Percentiles rank a stretch among this genome's conserved stretches.
Evolutionary conservation across 768 basidiomycete genomes (phyloP).

Genomic region (Lactarius deliciosus): DNA sequence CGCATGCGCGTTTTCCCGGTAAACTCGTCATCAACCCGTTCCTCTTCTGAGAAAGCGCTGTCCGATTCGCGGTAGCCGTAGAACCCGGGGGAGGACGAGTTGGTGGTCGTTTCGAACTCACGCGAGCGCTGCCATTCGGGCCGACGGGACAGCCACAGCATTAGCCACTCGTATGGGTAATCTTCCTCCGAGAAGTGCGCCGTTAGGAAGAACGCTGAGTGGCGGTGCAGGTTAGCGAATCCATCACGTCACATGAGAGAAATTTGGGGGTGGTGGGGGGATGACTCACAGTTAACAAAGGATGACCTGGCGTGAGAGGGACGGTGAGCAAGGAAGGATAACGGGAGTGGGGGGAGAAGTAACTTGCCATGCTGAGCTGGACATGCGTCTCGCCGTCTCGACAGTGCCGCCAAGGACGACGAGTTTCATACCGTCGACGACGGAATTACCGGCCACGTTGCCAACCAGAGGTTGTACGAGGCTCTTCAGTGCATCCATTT

Average conservation of each 20-base stretch:
- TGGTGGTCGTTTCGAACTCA: slow-evolving; percentile 86
- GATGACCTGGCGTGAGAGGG: slow-evolving; percentile 54
- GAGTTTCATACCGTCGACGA: slow-evolving; percentile 88
- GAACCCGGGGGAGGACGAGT: slow-evolving; percentile 62
- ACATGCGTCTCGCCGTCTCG: slow-evolving; percentile 79
- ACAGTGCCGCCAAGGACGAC: slow-evolving; percentile 87
- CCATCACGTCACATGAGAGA: slow-evolving; percentile 25
- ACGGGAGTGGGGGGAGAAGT: slow-evolving; percentile 11
- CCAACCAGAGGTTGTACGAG: slow-evolving; percentile 30
- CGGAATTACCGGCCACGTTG: slow-evolving; percentile 42
- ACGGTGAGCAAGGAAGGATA: slow-evolving; percentile 5
- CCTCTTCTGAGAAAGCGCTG: slow-evolving; percentile 58
- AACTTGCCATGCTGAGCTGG: slow-evolving; percentile 76
- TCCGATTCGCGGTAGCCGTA: slow-evolving; percentile 46
- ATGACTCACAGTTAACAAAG: slow-evolving; percentile 78
- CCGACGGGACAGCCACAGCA: slow-evolving; percentile 85
- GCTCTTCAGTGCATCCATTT: slow-evolving; percentile 31
- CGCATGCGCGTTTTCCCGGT: slow-evolving; percentile 72
- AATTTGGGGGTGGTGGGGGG: neutral
- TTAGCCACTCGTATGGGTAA: slow-evolving; percentile 88
- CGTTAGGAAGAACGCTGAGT: slow-evolving; percentile 60
- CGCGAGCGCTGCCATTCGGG: slow-evolving; percentile 88
- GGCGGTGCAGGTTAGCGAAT: slow-evolving; percentile 30
- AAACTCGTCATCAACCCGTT: slow-evolving; percentile 46
- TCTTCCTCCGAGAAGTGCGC: slow-evolving; percentile 91